phyloP scores from a whole-genome alignment of 1,284 basidiomycete species.

The Ceratobasidium sp. region DNA sequence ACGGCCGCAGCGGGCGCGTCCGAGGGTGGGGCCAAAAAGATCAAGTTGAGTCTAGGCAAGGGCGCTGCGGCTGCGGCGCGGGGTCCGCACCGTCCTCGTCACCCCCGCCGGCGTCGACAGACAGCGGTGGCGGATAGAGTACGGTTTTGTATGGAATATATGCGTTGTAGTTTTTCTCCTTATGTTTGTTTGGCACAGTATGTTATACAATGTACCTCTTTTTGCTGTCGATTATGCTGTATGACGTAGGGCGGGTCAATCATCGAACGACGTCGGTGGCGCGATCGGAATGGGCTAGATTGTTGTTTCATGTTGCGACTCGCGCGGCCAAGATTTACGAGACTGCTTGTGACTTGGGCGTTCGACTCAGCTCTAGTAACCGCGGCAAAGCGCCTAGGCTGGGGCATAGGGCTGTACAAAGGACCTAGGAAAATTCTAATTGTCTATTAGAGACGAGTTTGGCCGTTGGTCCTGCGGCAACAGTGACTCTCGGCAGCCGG shows the following conservation, averaged over 20 bases:
- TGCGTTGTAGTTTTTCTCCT: background rate
- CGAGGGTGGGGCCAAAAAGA: slow-evolving; percentile 72
- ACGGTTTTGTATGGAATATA: slow-evolving; percentile 3
- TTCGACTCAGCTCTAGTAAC: background rate
- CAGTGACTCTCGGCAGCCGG: no score
- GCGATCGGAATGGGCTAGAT: background rate
- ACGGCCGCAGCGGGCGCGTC: slow-evolving; percentile 39
- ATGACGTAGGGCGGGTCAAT: background rate
- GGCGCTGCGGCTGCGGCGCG: slow-evolving; percentile 23
- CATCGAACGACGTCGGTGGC: background rate
- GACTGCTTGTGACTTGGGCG: background rate
- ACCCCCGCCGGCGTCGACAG: background rate
- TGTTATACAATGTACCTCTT: slow-evolving; percentile 33
- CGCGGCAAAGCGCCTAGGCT: background rate
- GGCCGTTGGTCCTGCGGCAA: no score
- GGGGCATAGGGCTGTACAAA: background rate
- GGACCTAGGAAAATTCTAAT: background rate
- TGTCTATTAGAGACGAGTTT: background rate
- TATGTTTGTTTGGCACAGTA: slow-evolving; percentile 32
- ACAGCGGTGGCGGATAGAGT: slow-evolving; percentile 24
- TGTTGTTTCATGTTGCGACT: background rate
- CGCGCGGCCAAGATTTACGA: background rate
- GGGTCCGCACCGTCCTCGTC: slow-evolving; percentile 2
- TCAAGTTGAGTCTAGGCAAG: slow-evolving; percentile 62
- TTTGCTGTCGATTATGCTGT: background rate